Evolutionary conservation across 257 asterid genomes (phyloP), one percentile per base, ranked within the genome.

Genomic region (Parsonsia alboflavescens): DNA sequence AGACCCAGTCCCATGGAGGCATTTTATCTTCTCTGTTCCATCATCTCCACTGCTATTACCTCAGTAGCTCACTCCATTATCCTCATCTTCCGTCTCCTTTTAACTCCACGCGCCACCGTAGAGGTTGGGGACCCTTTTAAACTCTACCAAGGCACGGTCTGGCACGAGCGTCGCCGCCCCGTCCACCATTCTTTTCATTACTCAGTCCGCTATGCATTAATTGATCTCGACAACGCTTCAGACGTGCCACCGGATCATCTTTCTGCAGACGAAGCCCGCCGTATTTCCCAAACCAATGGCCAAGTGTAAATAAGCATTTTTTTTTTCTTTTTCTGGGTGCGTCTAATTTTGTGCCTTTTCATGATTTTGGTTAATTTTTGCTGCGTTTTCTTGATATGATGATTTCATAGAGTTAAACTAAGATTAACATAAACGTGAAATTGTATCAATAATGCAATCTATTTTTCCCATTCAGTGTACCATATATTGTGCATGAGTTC

Each of bases 101-200:
- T 62, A 72, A 5, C 77, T 73, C 54, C 68, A 9, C 71, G 73
- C 57, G 66, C 77, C 64, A 26, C 77, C 54, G 70, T 42, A 4
- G 64, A 41, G n/a, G 15, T 42, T 52, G 75, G 26, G 24, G 73
- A 53, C 64, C 48, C 82, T 15, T 77, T 88, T 45, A 54, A 81
- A 3, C 83, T 89, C 52, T 94, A 94, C 79, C 78, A 92, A 80
- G 99, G 98, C 72, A 87, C 88, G 30, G 98, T 94, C 73, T 94
- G 91, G 90, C 99, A 94, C 85, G 90, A 90, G 86, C 96, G 99
- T 71, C 97, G 92, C 68, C 90, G 86, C 62, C 99, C 99, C 2
- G 90, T 90, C 68, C 96, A 84, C 84, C 97, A 94, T 84, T 92
- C 96, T 6, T 94, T 92, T 81, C 84, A 80, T 57, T 94, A 92